Conservation (phyloP, 176 grass and related monocot species). For the Saccharum spontaneum region DNA sequence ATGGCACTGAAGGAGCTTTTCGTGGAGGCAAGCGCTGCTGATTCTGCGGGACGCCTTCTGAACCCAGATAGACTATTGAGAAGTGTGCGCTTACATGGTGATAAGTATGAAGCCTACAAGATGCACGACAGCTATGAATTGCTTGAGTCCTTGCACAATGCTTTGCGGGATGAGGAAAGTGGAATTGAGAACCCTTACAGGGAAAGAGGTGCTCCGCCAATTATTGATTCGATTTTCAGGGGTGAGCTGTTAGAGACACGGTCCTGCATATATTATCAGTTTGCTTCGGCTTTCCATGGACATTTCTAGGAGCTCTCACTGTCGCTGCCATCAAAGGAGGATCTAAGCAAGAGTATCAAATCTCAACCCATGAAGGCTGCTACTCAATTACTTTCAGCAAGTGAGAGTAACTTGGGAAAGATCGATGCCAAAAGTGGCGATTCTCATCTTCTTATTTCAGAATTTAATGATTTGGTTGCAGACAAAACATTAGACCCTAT, state of each 20-base stretch:
- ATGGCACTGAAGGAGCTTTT: conserved; percentile 56
- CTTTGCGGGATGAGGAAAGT: conserved; percentile 42
- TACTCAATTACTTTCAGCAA: conserved; percentile 26
- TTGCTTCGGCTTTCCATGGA: conserved; percentile 34
- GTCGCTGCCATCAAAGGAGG: conserved; percentile 53
- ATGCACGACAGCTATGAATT: conserved; percentile 81
- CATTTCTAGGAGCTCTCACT: conserved; percentile 50
- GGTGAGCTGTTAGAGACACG: conserved; percentile 38
- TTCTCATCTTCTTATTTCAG: conserved; percentile 24
- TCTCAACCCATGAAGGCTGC: conserved; percentile 2
- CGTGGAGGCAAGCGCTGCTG: conserved; percentile 27
- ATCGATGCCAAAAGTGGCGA: conserved; percentile 9
- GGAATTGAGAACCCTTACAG: background rate
- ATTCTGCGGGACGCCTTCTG: conserved; percentile 30
- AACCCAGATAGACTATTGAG: conserved; percentile 44
- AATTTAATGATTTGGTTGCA: conserved; percentile 8
- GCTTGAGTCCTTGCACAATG: conserved; percentile 41
- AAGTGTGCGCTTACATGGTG: conserved; percentile 31
- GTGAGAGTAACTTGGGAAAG: background rate
- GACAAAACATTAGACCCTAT: conserved; percentile 25
- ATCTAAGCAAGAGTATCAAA: conserved; percentile 28
- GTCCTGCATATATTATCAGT: conserved; percentile 45
- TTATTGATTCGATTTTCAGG: conserved; percentile 54
- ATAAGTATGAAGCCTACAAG: conserved; percentile 10
- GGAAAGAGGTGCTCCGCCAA: conserved; percentile 17